Base-by-base conservation (phyloP, 2,329 filamentous ascomycete genomes). In the Scytalidium lignicola region DNA sequence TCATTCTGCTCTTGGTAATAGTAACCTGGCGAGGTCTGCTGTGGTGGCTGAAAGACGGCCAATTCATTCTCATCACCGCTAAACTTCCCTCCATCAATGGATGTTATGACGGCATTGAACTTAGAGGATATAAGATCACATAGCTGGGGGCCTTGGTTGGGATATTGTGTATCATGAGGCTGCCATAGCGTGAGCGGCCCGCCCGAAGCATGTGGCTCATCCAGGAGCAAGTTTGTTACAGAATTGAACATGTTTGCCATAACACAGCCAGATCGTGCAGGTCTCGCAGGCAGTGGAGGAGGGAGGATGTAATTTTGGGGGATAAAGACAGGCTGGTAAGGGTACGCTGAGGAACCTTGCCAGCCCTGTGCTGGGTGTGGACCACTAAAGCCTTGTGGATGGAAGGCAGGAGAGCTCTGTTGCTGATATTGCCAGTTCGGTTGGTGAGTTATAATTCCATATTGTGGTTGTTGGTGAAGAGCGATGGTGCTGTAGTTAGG, bases 31-130 rank as follows among this genome's bases (percentile, higher is more conserved):
- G 26, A 13, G 7, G 46, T 44, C 2, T 52, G 46, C 37, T 51
- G 55, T 22, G 49, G 52, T 13, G 54, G 54, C 2, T 55, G 29
- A 40, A 47, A 48, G 3, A 65, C 55, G 1, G 64, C 58, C 23
- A 85, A 66, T 47, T 80, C 78, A 46, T 70, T 72, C 60, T 86
- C 79, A 51, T 76, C 67, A 3, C 77, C 76, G 13, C 64, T 58
- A 21, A 74, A 73, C 23, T 67, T 70, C 21, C 87, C 85, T 18
- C 75, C 72, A 62, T 91, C 87, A 48, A 91, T 90, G 22, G 78
- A 73, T 1, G 86, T 88, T 63, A 91, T 80, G 49, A 89, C 74
- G 41, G 80, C 70, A 62, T 88, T 78, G 52, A 91, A 76, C 46
- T 81, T 81, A 3, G 72, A 71, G 13, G 74, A 78, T 43, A 90